Percentiles rank a stretch among this genome's conserved stretches.
These are phyloP conservation scores for Tolypocladium capitatum DNA, from an alignment of 2,329 filamentous ascomycete species.

Conservation along the genomic window DNA sequence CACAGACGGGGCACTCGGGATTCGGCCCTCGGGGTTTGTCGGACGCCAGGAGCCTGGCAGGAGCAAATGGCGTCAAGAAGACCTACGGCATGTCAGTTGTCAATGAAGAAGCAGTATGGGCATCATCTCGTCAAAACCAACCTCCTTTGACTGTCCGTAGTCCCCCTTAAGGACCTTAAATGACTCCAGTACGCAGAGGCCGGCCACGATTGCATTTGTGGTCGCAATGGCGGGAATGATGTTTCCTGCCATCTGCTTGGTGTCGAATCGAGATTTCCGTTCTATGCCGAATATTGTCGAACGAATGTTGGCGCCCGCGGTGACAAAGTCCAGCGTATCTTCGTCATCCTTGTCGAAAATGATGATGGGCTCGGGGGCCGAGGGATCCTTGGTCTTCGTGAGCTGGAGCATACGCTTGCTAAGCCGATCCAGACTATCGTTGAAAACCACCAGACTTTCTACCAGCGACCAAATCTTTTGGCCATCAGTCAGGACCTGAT, in stretches of 20 bases:
- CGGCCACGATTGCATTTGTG: slow-evolving; percentile 91
- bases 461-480: slow-evolving; percentile 69
- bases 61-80: slow-evolving; percentile 60
- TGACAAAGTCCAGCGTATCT: slow-evolving; percentile 89
- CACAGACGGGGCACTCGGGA: slow-evolving; percentile 71
- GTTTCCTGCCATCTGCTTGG: slow-evolving; percentile 98
- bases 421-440: slow-evolving; percentile 66
- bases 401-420: slow-evolving; percentile 58
- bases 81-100: slow-evolving; percentile 31
- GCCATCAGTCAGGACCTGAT: slow-evolving; percentile 48
- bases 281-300: slow-evolving; percentile 85
- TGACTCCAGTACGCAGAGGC: slow-evolving; percentile 80
- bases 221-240: slow-evolving; percentile 98
- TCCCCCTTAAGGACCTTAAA: slow-evolving; percentile 78
- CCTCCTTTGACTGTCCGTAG: slow-evolving; percentile 61
- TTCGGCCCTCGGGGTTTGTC: slow-evolving; percentile 53
- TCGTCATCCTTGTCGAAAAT: slow-evolving; percentile 94
- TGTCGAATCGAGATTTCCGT: slow-evolving; percentile 81
- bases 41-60: slow-evolving; percentile 44
- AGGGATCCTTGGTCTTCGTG: slow-evolving; percentile 34
- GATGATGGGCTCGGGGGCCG: slow-evolving; percentile 50
- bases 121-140: slow-evolving; percentile 16
- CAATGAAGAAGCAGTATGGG: background rate
- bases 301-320: slow-evolving; percentile 78
- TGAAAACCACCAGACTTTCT: slow-evolving; percentile 79